These are phyloP conservation scores for Taphrina wiesneri DNA, from an alignment of 1,139 yeast species.

Conservation along the genomic window DNA sequence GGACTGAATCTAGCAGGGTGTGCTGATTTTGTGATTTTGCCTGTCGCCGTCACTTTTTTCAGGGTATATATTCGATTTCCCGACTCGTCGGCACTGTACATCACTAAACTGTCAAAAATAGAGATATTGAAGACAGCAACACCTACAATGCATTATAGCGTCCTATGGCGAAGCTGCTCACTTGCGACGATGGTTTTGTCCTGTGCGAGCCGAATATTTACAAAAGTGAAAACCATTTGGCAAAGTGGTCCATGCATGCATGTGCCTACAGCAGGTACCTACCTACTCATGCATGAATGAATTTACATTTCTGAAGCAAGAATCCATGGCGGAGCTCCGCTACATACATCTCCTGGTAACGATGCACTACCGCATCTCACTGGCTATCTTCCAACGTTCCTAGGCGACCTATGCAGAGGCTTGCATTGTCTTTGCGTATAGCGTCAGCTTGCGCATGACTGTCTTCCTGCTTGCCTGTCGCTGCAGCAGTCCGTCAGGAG, in stretches of 20 bases:
- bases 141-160: slow-evolving; percentile 13
- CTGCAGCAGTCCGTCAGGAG: neutral
- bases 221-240: no score
- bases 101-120: slow-evolving; percentile 70
- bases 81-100: slow-evolving; percentile 92
- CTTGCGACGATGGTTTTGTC: no score
- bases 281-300: no score
- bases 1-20: slow-evolving; percentile 99
- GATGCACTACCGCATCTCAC: neutral
- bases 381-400: neutral
- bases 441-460: no score
- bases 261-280: no score
- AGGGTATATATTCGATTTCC: slow-evolving; percentile 96
- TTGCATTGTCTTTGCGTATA: no score
- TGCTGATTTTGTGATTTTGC: slow-evolving; percentile 97
- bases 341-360: neutral
- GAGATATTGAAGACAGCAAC: slow-evolving; percentile 47
- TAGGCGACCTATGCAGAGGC: neutral
- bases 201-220: no score
- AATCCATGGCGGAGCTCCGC: neutral
- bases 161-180: no score
- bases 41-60: slow-evolving; percentile 72
- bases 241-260: no score
- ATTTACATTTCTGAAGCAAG: neutral
- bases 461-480: no score